Evolutionary conservation across 495 filamentous ascomycete species (phyloP).

Genomic region (Penicillium cinerascens): DNA sequence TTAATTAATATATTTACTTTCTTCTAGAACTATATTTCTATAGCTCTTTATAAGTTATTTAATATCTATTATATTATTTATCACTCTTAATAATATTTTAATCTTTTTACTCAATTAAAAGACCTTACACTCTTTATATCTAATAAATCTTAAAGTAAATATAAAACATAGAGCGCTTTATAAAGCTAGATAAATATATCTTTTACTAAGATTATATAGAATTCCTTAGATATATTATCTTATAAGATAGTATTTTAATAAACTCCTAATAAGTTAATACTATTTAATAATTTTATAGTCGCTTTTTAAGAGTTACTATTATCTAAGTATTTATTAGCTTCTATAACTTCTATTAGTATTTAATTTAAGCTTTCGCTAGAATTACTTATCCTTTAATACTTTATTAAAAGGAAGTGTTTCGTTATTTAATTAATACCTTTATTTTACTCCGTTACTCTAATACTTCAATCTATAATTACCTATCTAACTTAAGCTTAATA

Average conservation of each 20-base stretch:
- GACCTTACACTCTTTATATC: neutral
- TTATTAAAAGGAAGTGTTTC: neutral
- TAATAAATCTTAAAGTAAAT: no score
- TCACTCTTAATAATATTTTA: neutral
- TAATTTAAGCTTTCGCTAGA: no score
- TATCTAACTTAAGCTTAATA: neutral
- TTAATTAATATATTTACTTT: neutral
- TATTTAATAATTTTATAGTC: neutral
- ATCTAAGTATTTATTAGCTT: neutral
- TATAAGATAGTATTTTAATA: no score
- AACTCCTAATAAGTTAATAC: no score
- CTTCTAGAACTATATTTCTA: neutral
- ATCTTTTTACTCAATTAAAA: neutral
- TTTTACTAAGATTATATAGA: no score
- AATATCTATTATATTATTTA: neutral
- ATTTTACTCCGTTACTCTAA: neutral
- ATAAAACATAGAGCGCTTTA: neutral
- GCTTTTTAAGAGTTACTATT: neutral
- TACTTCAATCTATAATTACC: neutral
- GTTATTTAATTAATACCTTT: neutral
- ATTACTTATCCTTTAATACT: neutral
- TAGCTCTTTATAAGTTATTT: neutral
- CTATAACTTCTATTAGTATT: slow-evolving; percentile 3
- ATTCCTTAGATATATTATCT: no score
- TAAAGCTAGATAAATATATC: neutral